These are phyloP conservation scores for Carex sylvatica DNA, from an alignment of 202 grass and related monocot genomes.

Conservation along the genomic window DNA sequence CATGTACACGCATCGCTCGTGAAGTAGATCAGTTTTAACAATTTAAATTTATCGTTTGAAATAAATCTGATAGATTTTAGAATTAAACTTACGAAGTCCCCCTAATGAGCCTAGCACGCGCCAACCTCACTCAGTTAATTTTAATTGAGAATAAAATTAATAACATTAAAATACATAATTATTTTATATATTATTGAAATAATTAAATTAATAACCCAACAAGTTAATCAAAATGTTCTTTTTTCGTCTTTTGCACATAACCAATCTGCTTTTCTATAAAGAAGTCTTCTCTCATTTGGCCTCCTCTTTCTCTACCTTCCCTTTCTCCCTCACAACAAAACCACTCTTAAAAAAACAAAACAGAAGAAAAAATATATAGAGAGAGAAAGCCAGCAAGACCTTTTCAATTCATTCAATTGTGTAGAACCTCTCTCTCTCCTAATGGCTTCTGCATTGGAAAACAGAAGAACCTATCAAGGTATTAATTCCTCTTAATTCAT, in stretches of 20 bases:
- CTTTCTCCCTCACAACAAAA: slow-evolving; percentile 2
- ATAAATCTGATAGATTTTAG: too few relatives aligned
- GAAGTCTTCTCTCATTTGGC: neutral
- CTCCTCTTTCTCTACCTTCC: neutral
- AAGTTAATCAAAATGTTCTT: too few relatives aligned
- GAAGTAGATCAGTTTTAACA: too few relatives aligned
- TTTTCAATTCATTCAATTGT: slow-evolving; percentile 3
- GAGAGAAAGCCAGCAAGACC: neutral
- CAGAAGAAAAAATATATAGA: neutral
- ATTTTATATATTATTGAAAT: too few relatives aligned
- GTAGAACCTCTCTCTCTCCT: neutral
- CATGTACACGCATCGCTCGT: too few relatives aligned
- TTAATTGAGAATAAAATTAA: too few relatives aligned
- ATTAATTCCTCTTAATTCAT: neutral
- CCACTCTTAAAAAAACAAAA: neutral
- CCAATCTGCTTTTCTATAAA: slow-evolving; percentile 11
- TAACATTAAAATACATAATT: too few relatives aligned
- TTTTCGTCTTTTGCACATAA: neutral
- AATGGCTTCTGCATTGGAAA: slow-evolving; percentile 23
- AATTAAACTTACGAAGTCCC: too few relatives aligned
- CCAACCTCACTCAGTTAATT: too few relatives aligned
- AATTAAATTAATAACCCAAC: too few relatives aligned
- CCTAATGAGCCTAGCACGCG: too few relatives aligned
- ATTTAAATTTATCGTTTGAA: too few relatives aligned
- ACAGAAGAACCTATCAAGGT: neutral